Evolutionary conservation across 768 basidiomycete species (phyloP).

Genomic region (Leucocoprinus sp.): DNA sequence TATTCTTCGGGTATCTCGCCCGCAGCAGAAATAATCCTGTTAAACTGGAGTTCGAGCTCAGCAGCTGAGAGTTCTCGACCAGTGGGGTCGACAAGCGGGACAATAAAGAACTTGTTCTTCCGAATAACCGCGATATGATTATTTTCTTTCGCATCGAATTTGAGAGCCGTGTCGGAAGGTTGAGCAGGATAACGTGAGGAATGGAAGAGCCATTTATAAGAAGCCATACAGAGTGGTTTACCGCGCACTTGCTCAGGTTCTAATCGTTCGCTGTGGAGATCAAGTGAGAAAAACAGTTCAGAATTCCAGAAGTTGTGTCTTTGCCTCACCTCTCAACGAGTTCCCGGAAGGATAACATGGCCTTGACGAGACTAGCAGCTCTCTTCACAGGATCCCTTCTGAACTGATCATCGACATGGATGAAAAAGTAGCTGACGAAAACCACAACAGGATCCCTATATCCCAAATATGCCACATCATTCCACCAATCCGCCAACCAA

Average conservation of each 20-base stretch:
- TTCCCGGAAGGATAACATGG: conserved; percentile 76
- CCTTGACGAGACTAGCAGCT: conserved; percentile 79
- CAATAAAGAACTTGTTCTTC: conserved; percentile 86
- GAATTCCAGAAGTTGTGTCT: no score
- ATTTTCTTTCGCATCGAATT: conserved; percentile 65
- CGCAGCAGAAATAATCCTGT: conserved; percentile 56
- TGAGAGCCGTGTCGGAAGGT: conserved; percentile 74
- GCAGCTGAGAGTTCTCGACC: conserved; percentile 69
- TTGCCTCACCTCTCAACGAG: conserved; percentile 67
- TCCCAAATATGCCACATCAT: conserved; percentile 82
- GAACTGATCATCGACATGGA: conserved; percentile 64
- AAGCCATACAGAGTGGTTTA: conserved; percentile 79
- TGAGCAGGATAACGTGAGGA: conserved; percentile 80
- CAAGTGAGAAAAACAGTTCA: no score
- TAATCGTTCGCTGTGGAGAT: conserved; percentile 47
- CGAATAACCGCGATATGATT: conserved; percentile 89
- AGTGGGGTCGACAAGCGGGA: conserved; percentile 54
- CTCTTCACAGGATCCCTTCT: conserved; percentile 52
- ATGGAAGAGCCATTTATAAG: conserved; percentile 99
- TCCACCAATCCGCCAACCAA: conserved; percentile 99
- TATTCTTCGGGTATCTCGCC: conserved; percentile 34
- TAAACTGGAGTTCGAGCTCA: conserved; percentile 78
- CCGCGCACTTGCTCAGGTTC: conserved; percentile 83
- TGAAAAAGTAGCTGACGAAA: conserved; percentile 91
- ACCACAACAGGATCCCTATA: conserved; percentile 89